These are phyloP conservation scores for Backusella sp. DNA, from an alignment of 192 early-diverging fungal genomes.

Conservation along the genomic window DNA sequence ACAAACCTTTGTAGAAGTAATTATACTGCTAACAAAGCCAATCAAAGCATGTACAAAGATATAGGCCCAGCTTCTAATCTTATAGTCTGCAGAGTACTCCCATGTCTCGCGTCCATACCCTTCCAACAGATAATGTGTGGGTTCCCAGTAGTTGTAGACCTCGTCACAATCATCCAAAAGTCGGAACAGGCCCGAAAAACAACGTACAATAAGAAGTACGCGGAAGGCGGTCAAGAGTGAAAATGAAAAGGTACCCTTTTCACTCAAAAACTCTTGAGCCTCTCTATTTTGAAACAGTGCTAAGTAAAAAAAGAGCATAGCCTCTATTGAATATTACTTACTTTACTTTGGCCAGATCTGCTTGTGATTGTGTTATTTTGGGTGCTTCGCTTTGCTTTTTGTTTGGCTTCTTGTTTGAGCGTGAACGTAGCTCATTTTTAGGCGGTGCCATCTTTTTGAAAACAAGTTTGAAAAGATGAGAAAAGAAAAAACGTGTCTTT, in stretches of 20 bases:
- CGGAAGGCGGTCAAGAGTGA: slow-evolving; percentile 46
- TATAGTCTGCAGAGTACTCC: slow-evolving; percentile 92
- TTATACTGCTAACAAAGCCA: slow-evolving; percentile 42
- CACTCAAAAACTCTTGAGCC: slow-evolving; percentile 17
- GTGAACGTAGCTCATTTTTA: slow-evolving; percentile 2
- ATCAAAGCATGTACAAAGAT: slow-evolving; percentile 57
- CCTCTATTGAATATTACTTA: neutral
- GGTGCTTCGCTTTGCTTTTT: neutral
- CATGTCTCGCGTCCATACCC: slow-evolving; percentile 91
- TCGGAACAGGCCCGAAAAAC: slow-evolving; percentile 53
- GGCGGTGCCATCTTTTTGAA: neutral
- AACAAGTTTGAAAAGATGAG: neutral
- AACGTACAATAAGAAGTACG: slow-evolving; percentile 48
- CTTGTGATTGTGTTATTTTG: neutral
- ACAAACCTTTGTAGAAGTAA: slow-evolving; percentile 41
- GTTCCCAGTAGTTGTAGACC: slow-evolving; percentile 97
- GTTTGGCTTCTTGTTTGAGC: neutral
- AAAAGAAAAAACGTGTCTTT: neutral
- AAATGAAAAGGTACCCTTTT: slow-evolving; percentile 24
- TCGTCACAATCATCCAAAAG: slow-evolving; percentile 81
- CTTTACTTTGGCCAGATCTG: neutral
- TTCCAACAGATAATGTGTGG: slow-evolving; percentile 83
- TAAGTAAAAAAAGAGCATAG: too few relatives aligned
- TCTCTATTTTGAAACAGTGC: neutral
- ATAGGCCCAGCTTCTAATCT: slow-evolving; percentile 88